Percentiles rank a stretch among this genome's conserved stretches.
phyloP scores from a whole-genome alignment of 2,329 filamentous ascomycete species.

The Leptoxyphium fumago region DNA sequence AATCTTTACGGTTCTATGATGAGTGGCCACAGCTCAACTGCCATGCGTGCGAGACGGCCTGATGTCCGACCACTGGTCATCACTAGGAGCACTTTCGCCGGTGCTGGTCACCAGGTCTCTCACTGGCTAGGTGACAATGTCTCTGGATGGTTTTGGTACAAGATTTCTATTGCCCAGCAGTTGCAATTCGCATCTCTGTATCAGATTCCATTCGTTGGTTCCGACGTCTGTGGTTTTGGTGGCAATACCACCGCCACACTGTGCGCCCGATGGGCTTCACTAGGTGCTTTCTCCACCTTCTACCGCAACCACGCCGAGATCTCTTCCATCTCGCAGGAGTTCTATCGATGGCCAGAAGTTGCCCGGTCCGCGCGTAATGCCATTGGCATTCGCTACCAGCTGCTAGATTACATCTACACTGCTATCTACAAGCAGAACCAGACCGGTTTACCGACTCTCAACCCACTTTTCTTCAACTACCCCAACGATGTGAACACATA shows the following conservation, averaged over 20 bases:
- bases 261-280: slow-evolving; percentile 53
- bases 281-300: slow-evolving; percentile 57
- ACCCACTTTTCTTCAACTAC: slow-evolving; percentile 60
- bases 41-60: slow-evolving; percentile 51
- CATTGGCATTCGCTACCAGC: slow-evolving; percentile 51
- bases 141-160: slow-evolving; percentile 4
- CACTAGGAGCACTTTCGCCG: slow-evolving; percentile 58
- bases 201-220: slow-evolving; percentile 24
- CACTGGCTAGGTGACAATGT: slow-evolving; percentile 6
- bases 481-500: slow-evolving; percentile 41
- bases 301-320: slow-evolving; percentile 54
- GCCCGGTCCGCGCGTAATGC: slow-evolving; percentile 47
- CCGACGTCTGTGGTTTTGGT: slow-evolving; percentile 28
- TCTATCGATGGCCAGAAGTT: slow-evolving; percentile 51
- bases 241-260: slow-evolving; percentile 49
- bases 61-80: slow-evolving; percentile 51
- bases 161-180: slow-evolving; percentile 5
- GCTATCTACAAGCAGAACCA: slow-evolving; percentile 45
- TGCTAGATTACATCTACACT: slow-evolving; percentile 69
- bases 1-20: slow-evolving; percentile 64
- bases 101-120: slow-evolving; percentile 23
- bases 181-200: slow-evolving; percentile 5
- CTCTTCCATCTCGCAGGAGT: slow-evolving; percentile 35
- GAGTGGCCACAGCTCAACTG: slow-evolving; percentile 45
- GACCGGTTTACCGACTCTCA: slow-evolving; percentile 50